Base-by-base conservation (phyloP, 768 basidiomycete genomes). In the Rhizopogon roseolus region DNA sequence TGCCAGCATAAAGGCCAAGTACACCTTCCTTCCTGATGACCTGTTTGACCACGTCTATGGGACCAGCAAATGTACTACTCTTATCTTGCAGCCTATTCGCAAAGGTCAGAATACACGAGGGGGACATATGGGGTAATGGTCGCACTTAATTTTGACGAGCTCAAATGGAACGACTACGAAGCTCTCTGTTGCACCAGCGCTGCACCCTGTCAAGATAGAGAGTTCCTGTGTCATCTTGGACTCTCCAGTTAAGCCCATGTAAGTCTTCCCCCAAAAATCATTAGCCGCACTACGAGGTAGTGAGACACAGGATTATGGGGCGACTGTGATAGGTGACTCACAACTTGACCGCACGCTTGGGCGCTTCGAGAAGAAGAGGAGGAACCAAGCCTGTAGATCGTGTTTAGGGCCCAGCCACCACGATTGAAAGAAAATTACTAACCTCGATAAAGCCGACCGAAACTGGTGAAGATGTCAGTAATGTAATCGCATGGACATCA, bases 271-370 rank as follows among this genome's bases (percentile, higher is more conserved):
- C 97, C 97, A 98, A 68, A 90, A 97, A 63, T 95, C 96, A 75
- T 95, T 95, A 8, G 90, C 79, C 25, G 91, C 90, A 60, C 85
- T 86, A 58, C 62, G 58, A 54, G 36, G 41, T 6, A 37, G 28
- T 56, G 38, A 62, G 50, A 50, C 17, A 41, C 19, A 41, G 36
- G n/a, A 34, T 17, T 43, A 13, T n/a, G 11, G 14, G 7, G 25
- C 16, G 10, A 9, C 6, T 39, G 44, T 34, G 4, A 16, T n/a
- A 37, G 49, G 19, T 32, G 19, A 74, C 84, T 57, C 59, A 89
- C 88, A 90, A 91, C 80, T 98, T 99, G 45, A 94, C 90, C 14
- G 97, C 97, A 72, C 97, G 86, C 75, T 99, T 99, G 2, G 97
- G 97, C 14, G 97, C 97, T 71, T 99, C 97, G 42, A 99, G 75